Evolutionary conservation across 768 basidiomycete genomes (phyloP).

Genomic region (Tylopilus balloui): DNA sequence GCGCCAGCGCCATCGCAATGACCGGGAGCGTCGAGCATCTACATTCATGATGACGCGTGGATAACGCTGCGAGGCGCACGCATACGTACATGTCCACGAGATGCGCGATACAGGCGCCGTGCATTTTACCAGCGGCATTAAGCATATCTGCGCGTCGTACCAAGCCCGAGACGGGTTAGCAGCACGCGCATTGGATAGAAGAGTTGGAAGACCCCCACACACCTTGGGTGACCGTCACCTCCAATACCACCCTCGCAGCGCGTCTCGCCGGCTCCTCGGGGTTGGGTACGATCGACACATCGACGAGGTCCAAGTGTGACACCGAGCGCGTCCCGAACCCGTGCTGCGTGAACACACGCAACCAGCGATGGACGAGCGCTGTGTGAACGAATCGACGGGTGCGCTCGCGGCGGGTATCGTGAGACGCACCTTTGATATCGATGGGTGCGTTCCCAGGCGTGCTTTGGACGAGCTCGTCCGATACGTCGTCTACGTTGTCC

Average conservation of each 20-base stretch:
- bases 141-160: constrained; percentile 40
- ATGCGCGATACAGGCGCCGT: constrained; percentile 40
- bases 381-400: neutral
- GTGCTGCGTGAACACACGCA: constrained; percentile 28
- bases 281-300: constrained; percentile 39
- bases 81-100: constrained; percentile 44
- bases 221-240: constrained; percentile 46
- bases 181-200: neutral
- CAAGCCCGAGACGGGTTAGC: neutral
- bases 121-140: constrained; percentile 33
- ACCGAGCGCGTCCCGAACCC: constrained; percentile 21
- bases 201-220: neutral
- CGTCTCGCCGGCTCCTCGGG: constrained; percentile 33
- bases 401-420: neutral
- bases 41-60: too few relatives aligned
- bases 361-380: constrained; percentile 37
- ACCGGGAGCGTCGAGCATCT: constrained; percentile 44
- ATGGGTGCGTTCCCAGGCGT: constrained; percentile 21
- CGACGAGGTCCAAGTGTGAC: constrained; percentile 23
- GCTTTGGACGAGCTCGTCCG: neutral
- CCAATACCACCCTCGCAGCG: constrained; percentile 38
- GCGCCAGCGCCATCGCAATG: constrained; percentile 30
- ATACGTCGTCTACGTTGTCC: neutral
- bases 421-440: constrained; percentile 20
- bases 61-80: too few relatives aligned